Evolutionary conservation across 2,329 filamentous ascomycete species (phyloP).

Genomic region (Cercospora brassicicola): DNA sequence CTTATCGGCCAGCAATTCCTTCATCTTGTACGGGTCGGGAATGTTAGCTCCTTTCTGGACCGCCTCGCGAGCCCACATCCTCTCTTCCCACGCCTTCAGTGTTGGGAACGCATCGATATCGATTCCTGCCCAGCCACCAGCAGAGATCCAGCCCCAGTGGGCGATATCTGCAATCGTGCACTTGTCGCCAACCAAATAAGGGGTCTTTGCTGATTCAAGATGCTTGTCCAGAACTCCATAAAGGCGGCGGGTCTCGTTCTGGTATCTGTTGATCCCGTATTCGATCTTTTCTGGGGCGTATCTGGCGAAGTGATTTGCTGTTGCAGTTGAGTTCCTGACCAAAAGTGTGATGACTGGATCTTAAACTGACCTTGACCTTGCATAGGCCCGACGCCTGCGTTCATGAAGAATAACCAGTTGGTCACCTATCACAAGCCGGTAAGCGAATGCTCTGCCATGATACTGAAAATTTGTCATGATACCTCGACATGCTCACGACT

Average conservation of each 20-base stretch:
- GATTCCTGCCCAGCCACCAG: slow-evolving; percentile 60
- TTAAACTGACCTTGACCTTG: slow-evolving; percentile 3
- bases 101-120: slow-evolving; percentile 74
- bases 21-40: slow-evolving; percentile 63
- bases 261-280: slow-evolving; percentile 80
- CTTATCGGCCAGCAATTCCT: slow-evolving; percentile 59
- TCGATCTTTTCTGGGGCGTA: slow-evolving; percentile 81
- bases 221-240: slow-evolving; percentile 76
- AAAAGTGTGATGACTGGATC: background rate
- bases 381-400: slow-evolving; percentile 58
- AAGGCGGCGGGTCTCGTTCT: slow-evolving; percentile 78
- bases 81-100: slow-evolving; percentile 74
- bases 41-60: slow-evolving; percentile 68
- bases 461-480: background rate
- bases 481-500: slow-evolving; percentile 69
- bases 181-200: slow-evolving; percentile 63
- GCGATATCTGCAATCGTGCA: slow-evolving; percentile 73
- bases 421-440: slow-evolving; percentile 42
- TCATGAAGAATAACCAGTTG: slow-evolving; percentile 71
- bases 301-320: slow-evolving; percentile 79
- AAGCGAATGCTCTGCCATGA: background rate
- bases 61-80: slow-evolving; percentile 66
- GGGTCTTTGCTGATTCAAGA: slow-evolving; percentile 54
- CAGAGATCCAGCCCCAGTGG: slow-evolving; percentile 74
- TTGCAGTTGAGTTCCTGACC: background rate